Percentiles rank a stretch among this genome's conserved stretches.
Evolutionary conservation across 2,329 filamentous ascomycete genomes (phyloP).

Genomic region (Gaeumannomyces tritici): DNA sequence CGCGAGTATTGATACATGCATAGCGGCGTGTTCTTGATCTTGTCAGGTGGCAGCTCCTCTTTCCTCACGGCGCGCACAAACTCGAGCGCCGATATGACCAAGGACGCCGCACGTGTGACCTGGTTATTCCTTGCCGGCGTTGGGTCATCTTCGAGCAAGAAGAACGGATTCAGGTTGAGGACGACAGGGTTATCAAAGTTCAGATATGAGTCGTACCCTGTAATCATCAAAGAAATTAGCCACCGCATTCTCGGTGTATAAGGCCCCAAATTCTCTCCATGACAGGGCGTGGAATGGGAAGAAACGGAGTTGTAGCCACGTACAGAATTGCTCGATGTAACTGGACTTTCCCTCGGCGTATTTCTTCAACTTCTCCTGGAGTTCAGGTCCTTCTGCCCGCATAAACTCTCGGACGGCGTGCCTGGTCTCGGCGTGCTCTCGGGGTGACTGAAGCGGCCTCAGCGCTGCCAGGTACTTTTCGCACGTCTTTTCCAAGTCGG

Average conservation of each 20-base stretch:
- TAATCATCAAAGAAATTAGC: neutral
- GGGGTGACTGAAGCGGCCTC: conserved; percentile 66
- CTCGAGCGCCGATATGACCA: conserved; percentile 80
- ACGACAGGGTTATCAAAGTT: conserved; percentile 98
- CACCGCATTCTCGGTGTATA: neutral
- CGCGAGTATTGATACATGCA: conserved; percentile 99
- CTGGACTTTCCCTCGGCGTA: conserved; percentile 88
- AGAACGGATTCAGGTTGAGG: conserved; percentile 95
- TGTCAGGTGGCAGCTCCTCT: conserved; percentile 88
- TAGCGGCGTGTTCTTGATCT: conserved; percentile 69
- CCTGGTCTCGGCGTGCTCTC: conserved; percentile 76
- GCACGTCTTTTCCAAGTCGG: conserved; percentile 70
- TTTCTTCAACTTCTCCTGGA: conserved; percentile 82
- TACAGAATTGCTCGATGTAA: conserved; percentile 99
- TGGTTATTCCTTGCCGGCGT: conserved; percentile 95
- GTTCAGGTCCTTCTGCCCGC: conserved; percentile 65
- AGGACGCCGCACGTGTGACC: conserved; percentile 84
- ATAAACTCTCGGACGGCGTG: conserved; percentile 78
- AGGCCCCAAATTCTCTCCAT: neutral
- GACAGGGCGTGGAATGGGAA: neutral
- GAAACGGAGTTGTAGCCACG: conserved; percentile 24
- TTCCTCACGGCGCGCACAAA: conserved; percentile 89
- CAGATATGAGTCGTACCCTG: conserved; percentile 97
- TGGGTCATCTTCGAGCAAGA: conserved; percentile 92
- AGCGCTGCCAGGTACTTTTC: conserved; percentile 72